Conservation (phyloP, 179 eudicot genomes). For the Spinacia oleracea region DNA sequence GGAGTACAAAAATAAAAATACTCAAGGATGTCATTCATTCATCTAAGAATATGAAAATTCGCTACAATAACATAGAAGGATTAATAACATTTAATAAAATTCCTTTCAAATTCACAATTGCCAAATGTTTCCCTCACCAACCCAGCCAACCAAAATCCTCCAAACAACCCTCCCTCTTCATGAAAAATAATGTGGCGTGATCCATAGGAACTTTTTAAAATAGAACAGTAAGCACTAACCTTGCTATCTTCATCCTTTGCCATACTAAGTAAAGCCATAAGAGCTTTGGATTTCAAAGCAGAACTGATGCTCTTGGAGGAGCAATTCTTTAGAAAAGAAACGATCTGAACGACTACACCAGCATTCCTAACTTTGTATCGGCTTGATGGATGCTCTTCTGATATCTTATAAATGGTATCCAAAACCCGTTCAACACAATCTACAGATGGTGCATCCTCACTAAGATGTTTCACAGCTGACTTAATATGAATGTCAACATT, state of each 20-base stretch:
- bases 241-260: constrained; percentile 68
- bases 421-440: constrained; percentile 48
- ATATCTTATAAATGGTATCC: constrained; percentile 48
- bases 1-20: neutral
- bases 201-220: neutral
- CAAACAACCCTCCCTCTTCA: neutral
- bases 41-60: neutral
- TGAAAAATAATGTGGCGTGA: neutral
- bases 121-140: constrained; percentile 3
- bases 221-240: constrained; percentile 36
- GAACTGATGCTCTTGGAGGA: constrained; percentile 47
- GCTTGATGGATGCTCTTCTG: constrained; percentile 58
- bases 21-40: neutral
- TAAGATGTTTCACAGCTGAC: constrained; percentile 47
- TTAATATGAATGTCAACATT: constrained; percentile 59
- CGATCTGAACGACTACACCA: constrained; percentile 43
- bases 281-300: constrained; percentile 54
- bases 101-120: neutral
- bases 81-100: neutral
- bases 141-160: neutral
- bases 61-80: neutral
- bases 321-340: constrained; percentile 42
- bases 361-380: constrained; percentile 59
- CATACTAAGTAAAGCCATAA: constrained; percentile 57
- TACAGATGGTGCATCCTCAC: constrained; percentile 36